Evolutionary conservation across 2,329 filamentous ascomycete genomes (phyloP).

Genomic region (Neofusicoccum laricinum): DNA sequence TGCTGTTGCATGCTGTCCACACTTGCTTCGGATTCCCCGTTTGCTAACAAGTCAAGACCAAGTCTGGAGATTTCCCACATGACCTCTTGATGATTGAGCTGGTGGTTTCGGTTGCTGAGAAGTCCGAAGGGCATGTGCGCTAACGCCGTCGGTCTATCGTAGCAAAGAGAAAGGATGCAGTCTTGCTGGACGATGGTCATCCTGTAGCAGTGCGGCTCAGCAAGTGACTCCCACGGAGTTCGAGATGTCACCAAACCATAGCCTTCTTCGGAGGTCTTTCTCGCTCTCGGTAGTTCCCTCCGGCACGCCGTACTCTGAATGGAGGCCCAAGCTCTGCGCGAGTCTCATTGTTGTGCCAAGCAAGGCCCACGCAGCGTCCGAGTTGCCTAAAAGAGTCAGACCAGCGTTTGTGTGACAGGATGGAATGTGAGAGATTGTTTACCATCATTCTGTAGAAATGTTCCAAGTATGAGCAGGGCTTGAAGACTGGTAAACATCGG

Average conservation of each 20-base stretch:
- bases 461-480: not conserved
- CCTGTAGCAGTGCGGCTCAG: not conserved
- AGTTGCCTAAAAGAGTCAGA: not conserved
- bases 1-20: not conserved
- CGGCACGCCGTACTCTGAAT: not conserved
- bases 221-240: not conserved
- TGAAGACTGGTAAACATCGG: not conserved
- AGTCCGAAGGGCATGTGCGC: not conserved
- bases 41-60: not conserved
- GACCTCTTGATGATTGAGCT: not conserved
- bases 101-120: too few species aligned
- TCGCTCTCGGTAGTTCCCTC: too few species aligned
- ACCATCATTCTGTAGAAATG: slow-evolving; percentile 12
- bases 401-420: not conserved
- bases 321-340: not conserved
- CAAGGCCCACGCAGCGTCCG: slow-evolving; percentile 3
- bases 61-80: slow-evolving; percentile 4
- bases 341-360: slow-evolving; percentile 1
- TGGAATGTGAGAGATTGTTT: too few species aligned
- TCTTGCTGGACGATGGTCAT: slow-evolving; percentile 8
- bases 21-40: not conserved
- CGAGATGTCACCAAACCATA: too few species aligned
- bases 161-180: slow-evolving; percentile 6
- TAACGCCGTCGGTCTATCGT: not conserved
- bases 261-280: too few species aligned